Percentiles rank a stretch among this genome's conserved stretches.
Conservation (phyloP, 306 rosid species). For the Lithocarpus polystachyus region DNA sequence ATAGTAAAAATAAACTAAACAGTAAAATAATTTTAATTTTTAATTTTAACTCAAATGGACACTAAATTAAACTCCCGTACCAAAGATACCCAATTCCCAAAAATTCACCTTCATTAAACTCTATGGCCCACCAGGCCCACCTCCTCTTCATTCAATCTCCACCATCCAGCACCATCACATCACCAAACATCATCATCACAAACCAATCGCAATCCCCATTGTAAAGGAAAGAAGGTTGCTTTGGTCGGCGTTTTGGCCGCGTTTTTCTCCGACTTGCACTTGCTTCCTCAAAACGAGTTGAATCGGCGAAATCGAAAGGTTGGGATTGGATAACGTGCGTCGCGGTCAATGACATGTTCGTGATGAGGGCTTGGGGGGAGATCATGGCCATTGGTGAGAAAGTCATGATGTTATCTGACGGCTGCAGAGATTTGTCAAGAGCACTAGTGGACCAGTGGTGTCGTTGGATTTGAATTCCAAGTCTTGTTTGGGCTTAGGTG, state of each 20-base stretch:
- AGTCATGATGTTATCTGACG: slow-evolving; percentile 20
- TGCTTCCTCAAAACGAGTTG: slow-evolving; percentile 9
- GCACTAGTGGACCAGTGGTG: slow-evolving; percentile 2
- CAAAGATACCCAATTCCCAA: neutral
- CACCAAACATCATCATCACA: neutral
- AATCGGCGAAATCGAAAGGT: neutral
- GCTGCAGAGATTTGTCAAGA: slow-evolving; percentile 15
- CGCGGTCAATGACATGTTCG: slow-evolving; percentile 17
- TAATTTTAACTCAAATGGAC: accelerated
- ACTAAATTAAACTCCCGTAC: slow-evolving; percentile 8
- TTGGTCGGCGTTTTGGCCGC: slow-evolving; percentile 18
- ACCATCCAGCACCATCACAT: neutral
- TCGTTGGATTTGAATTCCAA: neutral
- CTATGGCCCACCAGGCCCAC: slow-evolving; percentile 30
- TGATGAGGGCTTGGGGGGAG: slow-evolving; percentile 31
- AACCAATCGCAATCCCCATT: neutral
- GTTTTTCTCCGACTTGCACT: slow-evolving; percentile 14
- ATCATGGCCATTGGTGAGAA: slow-evolving; percentile 1
- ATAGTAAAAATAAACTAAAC: too few species aligned
- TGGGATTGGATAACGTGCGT: slow-evolving; percentile 21
- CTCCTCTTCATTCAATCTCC: slow-evolving; percentile 6
- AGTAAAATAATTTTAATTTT: too few species aligned
- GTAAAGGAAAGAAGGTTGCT: slow-evolving; percentile 16
- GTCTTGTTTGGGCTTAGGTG: neutral
- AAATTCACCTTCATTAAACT: slow-evolving; percentile 13